These are phyloP conservation scores for Agarophyton chilense DNA, from an alignment of 23 red algal species.

Conservation along the genomic window DNA sequence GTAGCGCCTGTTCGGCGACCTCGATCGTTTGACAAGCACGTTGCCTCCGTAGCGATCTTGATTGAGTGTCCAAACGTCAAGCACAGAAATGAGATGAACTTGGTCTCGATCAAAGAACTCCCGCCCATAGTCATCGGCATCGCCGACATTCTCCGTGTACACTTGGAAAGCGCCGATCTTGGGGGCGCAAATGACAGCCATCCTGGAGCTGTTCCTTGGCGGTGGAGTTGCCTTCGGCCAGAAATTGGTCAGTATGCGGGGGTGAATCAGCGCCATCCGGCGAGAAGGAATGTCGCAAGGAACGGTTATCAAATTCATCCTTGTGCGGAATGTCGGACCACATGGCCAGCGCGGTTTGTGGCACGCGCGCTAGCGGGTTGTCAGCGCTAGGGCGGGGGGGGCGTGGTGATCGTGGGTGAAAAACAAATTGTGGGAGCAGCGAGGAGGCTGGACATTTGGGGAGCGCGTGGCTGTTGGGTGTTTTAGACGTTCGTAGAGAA, in stretches of 20 bases:
- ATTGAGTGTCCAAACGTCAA: conserved; percentile 94
- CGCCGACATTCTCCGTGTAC: conserved; percentile 91
- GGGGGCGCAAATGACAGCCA: conserved; percentile 35
- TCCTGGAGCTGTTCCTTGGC: not conserved
- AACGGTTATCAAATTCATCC: not conserved
- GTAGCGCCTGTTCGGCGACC: conserved; percentile 17
- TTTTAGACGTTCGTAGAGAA: no score
- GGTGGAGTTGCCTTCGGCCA: not conserved
- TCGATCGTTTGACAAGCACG: conserved; percentile 76
- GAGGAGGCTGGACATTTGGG: no score
- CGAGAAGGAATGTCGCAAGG: not conserved
- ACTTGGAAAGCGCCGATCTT: conserved; percentile 97
- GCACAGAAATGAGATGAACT: conserved; percentile 90
- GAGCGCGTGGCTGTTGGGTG: no score
- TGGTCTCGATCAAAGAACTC: conserved; percentile 85
- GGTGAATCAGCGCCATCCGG: conserved; percentile 8
- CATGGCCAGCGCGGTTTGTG: conserved; percentile 88
- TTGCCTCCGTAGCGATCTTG: conserved; percentile 96
- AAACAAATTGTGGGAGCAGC: no score
- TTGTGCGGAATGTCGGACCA: conserved; percentile 65
- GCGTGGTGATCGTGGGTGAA: no score
- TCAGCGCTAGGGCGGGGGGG: no score
- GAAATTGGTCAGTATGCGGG: conserved; percentile 17
- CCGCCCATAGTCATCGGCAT: conserved; percentile 97
- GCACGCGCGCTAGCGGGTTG: conserved; percentile 80